Percentiles rank a stretch among this genome's conserved stretches.
Conservation (phyloP, 768 basidiomycete species). For the Calocybe gangraenosa region DNA sequence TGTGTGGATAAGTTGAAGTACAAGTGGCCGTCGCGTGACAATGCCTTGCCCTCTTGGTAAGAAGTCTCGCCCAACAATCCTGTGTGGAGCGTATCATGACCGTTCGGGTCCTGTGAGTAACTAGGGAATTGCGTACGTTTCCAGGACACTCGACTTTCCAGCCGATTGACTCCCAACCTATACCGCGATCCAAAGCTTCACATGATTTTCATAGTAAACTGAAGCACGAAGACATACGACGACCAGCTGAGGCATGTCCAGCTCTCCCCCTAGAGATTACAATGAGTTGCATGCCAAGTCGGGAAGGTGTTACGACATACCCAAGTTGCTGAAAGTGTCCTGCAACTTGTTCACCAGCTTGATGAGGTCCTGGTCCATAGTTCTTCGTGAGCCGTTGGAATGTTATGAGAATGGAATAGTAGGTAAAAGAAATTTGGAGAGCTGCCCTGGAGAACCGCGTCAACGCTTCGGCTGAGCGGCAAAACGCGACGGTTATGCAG, state of each 20-base stretch:
- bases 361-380: conserved; percentile 93
- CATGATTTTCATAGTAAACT: background rate
- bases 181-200: conserved; percentile 2
- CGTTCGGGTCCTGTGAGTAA: conserved; percentile 3
- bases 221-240: conserved; percentile 53
- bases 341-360: conserved; percentile 93
- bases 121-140: conserved; percentile 65
- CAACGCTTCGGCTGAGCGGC: conserved; percentile 11
- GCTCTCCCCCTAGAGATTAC: conserved; percentile 63
- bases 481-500: too few relatives aligned
- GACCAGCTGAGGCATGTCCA: conserved; percentile 90
- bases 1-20: conserved; percentile 94
- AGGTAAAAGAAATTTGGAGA: conserved; percentile 11
- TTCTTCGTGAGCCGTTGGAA: conserved; percentile 8
- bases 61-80: conserved; percentile 93
- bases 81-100: conserved; percentile 22
- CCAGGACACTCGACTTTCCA: conserved; percentile 93
- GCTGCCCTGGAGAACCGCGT: conserved; percentile 5
- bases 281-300: conserved; percentile 5
- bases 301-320: conserved; percentile 38
- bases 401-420: conserved; percentile 4
- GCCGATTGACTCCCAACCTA: conserved; percentile 96
- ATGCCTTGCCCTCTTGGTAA: conserved; percentile 89
- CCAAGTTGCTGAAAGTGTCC: conserved; percentile 86
- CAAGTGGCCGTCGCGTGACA: conserved; percentile 91